Base-by-base conservation (phyloP, 768 basidiomycete species). In the Termitomyces eurrhizus region DNA sequence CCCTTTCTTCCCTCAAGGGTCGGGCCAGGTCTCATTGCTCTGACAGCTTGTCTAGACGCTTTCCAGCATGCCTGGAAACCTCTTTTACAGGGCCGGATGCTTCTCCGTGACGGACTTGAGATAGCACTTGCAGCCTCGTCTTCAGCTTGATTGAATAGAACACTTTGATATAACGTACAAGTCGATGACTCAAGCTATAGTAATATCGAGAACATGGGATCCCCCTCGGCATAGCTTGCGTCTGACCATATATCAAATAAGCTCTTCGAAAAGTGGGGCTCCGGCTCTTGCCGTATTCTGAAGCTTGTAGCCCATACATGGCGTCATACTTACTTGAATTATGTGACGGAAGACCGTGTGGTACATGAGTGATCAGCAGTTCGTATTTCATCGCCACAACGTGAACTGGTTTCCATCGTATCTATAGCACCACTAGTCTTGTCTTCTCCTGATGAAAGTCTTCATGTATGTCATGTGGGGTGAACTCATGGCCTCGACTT, bases 351-450 rank as follows among this genome's bases (percentile, higher is more conserved):
- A 44, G 2, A 44, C 12, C 8, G 24, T 1, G 21, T 1, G 21
- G 26, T 11, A 41, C 62, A 60, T 44, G 62, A 55, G 46, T 42
- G 48, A 35, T 64, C 62, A 64, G 59, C 62, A 60, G 29, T 44
- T 7, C 7, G 21, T 26, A 36, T 26, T 56, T 42, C 26, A 42
- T 50, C 44, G 35, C 36, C 37, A 58, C 56, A 58, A 54, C 21
- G 37, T 39, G 53, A 36, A 45, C 18, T 21, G 18, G n/a, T 59
- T 24, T 12, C 48, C 24, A n/a, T 7, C 21, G 35, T 32, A 53
- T 51, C 13, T 45, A 36, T 12, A 49, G 55, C 55, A 44, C 45
- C 58, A 59, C 53, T 45, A 35, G 49, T 42, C 45, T 54, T 29
- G 46, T 59, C 48, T 54, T 45, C 21, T 21, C 36, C 8, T 53